A percentile compares a stretch with the other conserved stretches of the same genome.
Evolutionary conservation across 2,329 filamentous ascomycete genomes (phyloP).

Genomic region (Stemphylium lycopersici): DNA sequence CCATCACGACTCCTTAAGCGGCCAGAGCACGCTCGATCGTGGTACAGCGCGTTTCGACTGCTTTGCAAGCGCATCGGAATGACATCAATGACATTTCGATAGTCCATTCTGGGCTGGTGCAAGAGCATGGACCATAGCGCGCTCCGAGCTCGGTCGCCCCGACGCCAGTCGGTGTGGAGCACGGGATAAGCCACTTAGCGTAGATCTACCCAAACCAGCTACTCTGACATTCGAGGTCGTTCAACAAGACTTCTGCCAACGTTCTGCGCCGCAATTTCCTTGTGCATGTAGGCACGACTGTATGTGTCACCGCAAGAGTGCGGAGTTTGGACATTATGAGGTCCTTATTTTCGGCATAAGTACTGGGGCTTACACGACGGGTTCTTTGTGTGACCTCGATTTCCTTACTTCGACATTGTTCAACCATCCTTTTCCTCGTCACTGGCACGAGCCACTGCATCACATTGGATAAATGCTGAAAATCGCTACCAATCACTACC

Average conservation of each 20-base stretch:
- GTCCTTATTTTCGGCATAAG: too few relatives aligned
- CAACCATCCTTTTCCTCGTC: too few relatives aligned
- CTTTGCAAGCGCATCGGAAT: slow-evolving; percentile 6
- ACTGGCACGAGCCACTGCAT: too few relatives aligned
- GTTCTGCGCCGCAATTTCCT: not conserved
- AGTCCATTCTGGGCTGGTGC: slow-evolving; percentile 2
- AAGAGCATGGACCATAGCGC: not conserved
- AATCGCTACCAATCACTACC: too few relatives aligned
- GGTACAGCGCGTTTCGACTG: slow-evolving; percentile 6
- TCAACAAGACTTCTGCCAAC: not conserved
- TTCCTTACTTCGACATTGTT: too few relatives aligned
- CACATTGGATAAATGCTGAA: too few relatives aligned
- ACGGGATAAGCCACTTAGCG: not conserved
- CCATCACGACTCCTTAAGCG: not conserved
- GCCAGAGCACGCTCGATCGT: slow-evolving; percentile 5
- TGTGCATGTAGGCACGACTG: not conserved
- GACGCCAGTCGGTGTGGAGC: not conserved
- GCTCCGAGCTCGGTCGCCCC: not conserved
- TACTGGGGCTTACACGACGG: too few relatives aligned
- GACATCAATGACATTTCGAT: slow-evolving; percentile 18
- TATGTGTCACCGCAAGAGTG: too few relatives aligned
- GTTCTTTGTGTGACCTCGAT: too few relatives aligned
- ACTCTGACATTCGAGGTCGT: not conserved
- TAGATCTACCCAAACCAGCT: not conserved
- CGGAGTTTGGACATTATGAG: too few relatives aligned